phyloP scores from a whole-genome alignment of 805 yeast genomes.

The Nakazawaea molendinolei region DNA sequence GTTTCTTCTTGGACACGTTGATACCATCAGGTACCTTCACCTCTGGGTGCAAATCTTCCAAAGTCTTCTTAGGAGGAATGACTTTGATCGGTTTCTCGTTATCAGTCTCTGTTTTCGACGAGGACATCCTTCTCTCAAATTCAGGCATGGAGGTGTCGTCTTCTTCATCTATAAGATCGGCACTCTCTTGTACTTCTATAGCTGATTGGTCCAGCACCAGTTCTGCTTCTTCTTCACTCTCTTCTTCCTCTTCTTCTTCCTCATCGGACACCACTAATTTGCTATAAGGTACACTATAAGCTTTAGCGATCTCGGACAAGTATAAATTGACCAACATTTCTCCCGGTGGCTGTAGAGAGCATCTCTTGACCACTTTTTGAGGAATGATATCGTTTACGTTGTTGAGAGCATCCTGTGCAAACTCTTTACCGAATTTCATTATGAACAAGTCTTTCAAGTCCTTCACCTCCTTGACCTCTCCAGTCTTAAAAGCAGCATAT shows the following conservation, averaged over 20 bases:
- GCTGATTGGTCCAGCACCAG: constrained; percentile 25
- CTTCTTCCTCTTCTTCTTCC: constrained; percentile 15
- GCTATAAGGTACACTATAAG: constrained; percentile 71
- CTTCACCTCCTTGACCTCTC: constrained; percentile 64
- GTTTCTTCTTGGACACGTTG: constrained; percentile 23
- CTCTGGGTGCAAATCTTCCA: constrained; percentile 31
- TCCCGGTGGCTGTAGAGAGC: constrained; percentile 62
- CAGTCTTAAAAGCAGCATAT: constrained; percentile 59
- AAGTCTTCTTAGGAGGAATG: constrained; percentile 33
- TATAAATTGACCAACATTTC: constrained; percentile 61
- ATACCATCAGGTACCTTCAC: constrained; percentile 35
- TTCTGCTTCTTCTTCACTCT: constrained; percentile 21
- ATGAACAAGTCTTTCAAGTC: constrained; percentile 56
- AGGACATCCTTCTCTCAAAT: constrained; percentile 16
- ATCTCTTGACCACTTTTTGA: constrained; percentile 54
- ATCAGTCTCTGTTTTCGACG: constrained; percentile 18
- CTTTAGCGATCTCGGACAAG: constrained; percentile 71
- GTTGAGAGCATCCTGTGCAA: constrained; percentile 46
- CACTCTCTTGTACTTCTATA: constrained; percentile 13
- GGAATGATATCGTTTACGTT: constrained; percentile 52
- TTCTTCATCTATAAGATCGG: constrained; percentile 17
- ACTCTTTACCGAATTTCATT: constrained; percentile 63
- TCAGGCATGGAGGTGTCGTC: constrained; percentile 15
- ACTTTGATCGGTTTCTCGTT: constrained; percentile 33
- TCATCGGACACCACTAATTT: constrained; percentile 31